Conservation (phyloP, 441 rosid species). For the Croton setiger region DNA sequence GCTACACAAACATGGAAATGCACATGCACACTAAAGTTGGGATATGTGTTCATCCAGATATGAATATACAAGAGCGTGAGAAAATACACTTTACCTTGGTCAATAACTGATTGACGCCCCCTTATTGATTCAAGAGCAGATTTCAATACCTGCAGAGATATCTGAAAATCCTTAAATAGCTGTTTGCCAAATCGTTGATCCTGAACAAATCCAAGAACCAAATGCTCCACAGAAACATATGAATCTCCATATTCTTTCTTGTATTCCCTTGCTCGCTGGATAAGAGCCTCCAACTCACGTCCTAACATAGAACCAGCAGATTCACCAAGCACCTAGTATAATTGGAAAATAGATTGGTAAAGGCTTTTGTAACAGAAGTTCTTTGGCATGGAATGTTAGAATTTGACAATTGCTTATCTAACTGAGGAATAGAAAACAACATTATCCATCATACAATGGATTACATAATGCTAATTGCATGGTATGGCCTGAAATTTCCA, state of each 20-base stretch:
- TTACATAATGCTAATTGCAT: background rate
- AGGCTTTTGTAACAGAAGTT: background rate
- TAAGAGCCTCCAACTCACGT: slow-evolving; percentile 84
- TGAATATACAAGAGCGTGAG: slow-evolving; percentile 6
- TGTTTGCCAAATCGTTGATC: slow-evolving; percentile 95
- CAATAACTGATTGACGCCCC: slow-evolving; percentile 96
- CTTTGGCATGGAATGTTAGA: background rate
- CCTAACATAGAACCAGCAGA: slow-evolving; percentile 96
- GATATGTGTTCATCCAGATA: background rate
- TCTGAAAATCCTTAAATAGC: slow-evolving; percentile 79
- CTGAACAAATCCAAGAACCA: slow-evolving; percentile 77
- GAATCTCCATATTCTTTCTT: slow-evolving; percentile 94
- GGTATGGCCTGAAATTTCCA: background rate
- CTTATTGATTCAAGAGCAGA: slow-evolving; percentile 86
- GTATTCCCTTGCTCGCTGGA: slow-evolving; percentile 76
- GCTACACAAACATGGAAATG: background rate
- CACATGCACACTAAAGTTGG: background rate
- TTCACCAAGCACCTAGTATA: slow-evolving; percentile 74
- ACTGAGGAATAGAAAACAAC: background rate
- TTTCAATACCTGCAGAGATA: slow-evolving; percentile 61
- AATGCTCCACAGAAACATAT: slow-evolving; percentile 92
- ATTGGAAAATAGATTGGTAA: background rate
- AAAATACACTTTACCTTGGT: slow-evolving; percentile 58
- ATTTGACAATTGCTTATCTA: no score
- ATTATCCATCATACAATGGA: background rate